Evolutionary conservation across 2,329 filamentous ascomycete species (phyloP).

Genomic region (Clonostachys chloroleuca): DNA sequence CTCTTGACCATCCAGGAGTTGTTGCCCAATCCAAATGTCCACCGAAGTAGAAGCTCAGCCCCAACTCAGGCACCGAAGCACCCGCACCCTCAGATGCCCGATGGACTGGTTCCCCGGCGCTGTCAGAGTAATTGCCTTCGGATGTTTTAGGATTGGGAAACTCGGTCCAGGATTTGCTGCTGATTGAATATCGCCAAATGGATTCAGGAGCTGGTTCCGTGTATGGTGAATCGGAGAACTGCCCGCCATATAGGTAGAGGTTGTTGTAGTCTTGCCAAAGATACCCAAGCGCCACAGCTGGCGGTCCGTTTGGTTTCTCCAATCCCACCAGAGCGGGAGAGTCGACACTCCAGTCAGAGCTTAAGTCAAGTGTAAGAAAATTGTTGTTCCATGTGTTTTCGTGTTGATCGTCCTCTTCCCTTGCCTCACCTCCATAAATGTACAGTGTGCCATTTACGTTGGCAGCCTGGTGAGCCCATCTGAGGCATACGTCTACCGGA

Average conservation of each 20-base stretch:
- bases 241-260: constrained; percentile 70
- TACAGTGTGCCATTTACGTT: constrained; percentile 73
- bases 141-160: constrained; percentile 57
- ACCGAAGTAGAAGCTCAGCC: constrained; percentile 74
- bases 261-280: constrained; percentile 70
- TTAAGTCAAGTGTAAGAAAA: constrained; percentile 68
- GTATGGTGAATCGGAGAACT: constrained; percentile 62
- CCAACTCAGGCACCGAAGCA: constrained; percentile 63
- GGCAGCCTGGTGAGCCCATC: constrained; percentile 66
- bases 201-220: constrained; percentile 53
- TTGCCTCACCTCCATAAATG: constrained; percentile 69
- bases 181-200: constrained; percentile 67
- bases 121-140: constrained; percentile 56
- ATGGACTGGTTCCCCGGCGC: constrained; percentile 52
- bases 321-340: constrained; percentile 60
- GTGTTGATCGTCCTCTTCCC: constrained; percentile 49
- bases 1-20: constrained; percentile 62
- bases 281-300: constrained; percentile 67
- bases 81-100: constrained; percentile 71
- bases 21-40: constrained; percentile 64
- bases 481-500: constrained; percentile 47
- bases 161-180: constrained; percentile 56
- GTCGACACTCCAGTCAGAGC: constrained; percentile 64
- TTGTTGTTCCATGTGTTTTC: constrained; percentile 71
- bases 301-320: constrained; percentile 62